Evolutionary conservation across 202 grass and related monocot species (phyloP).

Genomic region (Digitaria exilis): DNA sequence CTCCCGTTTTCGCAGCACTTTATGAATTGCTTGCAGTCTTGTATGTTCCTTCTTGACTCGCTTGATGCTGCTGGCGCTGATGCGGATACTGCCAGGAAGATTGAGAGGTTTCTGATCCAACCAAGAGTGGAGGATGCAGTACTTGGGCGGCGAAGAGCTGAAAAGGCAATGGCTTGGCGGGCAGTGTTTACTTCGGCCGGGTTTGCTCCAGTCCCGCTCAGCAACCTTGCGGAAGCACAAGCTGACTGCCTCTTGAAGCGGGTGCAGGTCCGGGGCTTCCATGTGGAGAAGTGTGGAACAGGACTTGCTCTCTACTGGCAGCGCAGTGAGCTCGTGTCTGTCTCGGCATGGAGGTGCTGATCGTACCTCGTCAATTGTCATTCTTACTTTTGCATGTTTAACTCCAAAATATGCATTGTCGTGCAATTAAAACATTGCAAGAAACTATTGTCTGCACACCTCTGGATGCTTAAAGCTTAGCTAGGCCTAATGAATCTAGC

Average conservation of each 20-base stretch:
- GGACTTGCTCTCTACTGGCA: conserved; percentile 79
- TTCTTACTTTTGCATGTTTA: conserved; percentile 35
- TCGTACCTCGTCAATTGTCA: background rate
- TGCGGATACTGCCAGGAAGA: conserved; percentile 58
- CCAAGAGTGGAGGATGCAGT: conserved; percentile 70
- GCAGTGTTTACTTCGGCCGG: conserved; percentile 59
- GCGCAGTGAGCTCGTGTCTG: conserved; percentile 62
- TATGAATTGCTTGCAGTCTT: conserved; percentile 75
- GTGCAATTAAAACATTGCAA: conserved; percentile 51
- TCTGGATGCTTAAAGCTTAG: conserved; percentile 34
- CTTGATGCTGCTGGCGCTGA: conserved; percentile 71
- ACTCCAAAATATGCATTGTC: conserved; percentile 51
- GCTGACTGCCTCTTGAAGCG: conserved; percentile 83
- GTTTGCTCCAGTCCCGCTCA: conserved; percentile 66
- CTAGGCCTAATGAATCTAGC: conserved; percentile 49
- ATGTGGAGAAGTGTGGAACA: conserved; percentile 70
- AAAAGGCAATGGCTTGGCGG: conserved; percentile 61
- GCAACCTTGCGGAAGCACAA: conserved; percentile 76
- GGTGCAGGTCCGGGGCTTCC: conserved; percentile 82
- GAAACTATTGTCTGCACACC: conserved; percentile 49
- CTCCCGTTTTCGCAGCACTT: conserved; percentile 79
- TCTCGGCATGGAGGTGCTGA: conserved; percentile 83
- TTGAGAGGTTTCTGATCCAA: conserved; percentile 68
- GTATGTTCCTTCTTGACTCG: conserved; percentile 76
- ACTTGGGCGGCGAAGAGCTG: conserved; percentile 49